Base-by-base conservation (phyloP, 176 grass and related monocot genomes). In the Cenchrus fungigraminus region DNA sequence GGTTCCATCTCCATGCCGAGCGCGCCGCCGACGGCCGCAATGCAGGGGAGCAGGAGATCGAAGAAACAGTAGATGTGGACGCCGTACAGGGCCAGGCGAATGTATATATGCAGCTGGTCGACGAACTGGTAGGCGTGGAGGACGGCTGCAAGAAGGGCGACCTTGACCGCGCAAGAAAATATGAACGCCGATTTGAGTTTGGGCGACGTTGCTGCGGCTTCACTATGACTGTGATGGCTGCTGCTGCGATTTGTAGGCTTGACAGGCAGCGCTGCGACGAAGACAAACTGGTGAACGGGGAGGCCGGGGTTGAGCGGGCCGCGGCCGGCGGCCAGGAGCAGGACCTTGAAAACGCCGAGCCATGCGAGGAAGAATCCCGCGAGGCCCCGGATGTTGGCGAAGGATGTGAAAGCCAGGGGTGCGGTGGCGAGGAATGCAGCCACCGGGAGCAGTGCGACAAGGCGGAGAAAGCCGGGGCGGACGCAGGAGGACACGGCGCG, bases 301-400 rank as follows among this genome's bases (percentile, higher is more conserved):
- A 78, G 79, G 3, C 54, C 1, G 0, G 64, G 76, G 44, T 86
- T 5, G 42, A 90, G 88, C 8, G 88, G 91, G 37, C 88, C 81
- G 31, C 45, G 65, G 55, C 71, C 81, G 20, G 73, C 84, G 25
- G 88, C 86, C 14, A 93, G 71, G 32, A 93, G 77, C 32, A 82
- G 9, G 8, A 93, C 29, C 83, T 93, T 93, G 91, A 90, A 90
- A 47, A 80, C 37, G 76, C 87, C 80, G 31, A 90, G 82, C 85
- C 85, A 93, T 20, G 69, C 56, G 65, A 93, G 74, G 71, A 93
- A 85, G 88, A 93, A 93, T 29, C 60, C 82, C 0, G 85, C 65
- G 9, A 69, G 8, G 68, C 78, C 85, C 0, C 91, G 31, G 45
- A 55, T 2, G 9, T 11, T 80, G 16, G 31, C 31, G 34, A 51